phyloP scores from a whole-genome alignment of 371 early-diverging fungal species.

The Coelomomyces lativittatus region DNA sequence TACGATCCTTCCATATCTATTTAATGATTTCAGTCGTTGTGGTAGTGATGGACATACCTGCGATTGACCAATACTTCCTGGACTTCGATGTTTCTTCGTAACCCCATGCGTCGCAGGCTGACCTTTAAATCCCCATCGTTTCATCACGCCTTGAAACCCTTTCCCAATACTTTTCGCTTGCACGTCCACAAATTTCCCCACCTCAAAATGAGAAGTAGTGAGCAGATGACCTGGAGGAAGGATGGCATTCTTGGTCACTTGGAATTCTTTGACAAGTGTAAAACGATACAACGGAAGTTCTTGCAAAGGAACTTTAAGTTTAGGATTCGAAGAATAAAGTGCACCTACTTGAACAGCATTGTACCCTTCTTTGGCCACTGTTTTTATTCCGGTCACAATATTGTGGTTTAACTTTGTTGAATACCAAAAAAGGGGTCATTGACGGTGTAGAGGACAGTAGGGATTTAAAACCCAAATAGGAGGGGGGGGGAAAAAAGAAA shows the following conservation, averaged over 20 bases:
- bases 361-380: constrained; percentile 43
- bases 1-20: too few relatives aligned
- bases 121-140: constrained; percentile 84
- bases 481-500: too few relatives aligned
- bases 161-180: constrained; percentile 74
- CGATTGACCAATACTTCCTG: constrained; percentile 86
- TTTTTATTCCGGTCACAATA: constrained; percentile 44
- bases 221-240: constrained; percentile 56
- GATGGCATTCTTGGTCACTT: constrained; percentile 63
- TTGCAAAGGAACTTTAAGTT: too few relatives aligned
- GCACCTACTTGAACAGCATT: constrained; percentile 63
- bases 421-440: not conserved
- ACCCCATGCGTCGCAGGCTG: constrained; percentile 83
- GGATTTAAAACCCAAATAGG: too few relatives aligned
- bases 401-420: not conserved
- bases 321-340: too few relatives aligned
- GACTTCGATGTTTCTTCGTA: constrained; percentile 71
- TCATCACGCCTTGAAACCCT: constrained; percentile 94
- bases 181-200: constrained; percentile 85
- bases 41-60: constrained; percentile 19
- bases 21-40: too few relatives aligned
- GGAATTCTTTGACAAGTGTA: constrained; percentile 72
- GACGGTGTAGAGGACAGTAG: not conserved
- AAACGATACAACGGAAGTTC: too few relatives aligned
- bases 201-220: constrained; percentile 69